phyloP scores from a whole-genome alignment of 2,329 filamentous ascomycete genomes.

The Aspergillus felis region DNA sequence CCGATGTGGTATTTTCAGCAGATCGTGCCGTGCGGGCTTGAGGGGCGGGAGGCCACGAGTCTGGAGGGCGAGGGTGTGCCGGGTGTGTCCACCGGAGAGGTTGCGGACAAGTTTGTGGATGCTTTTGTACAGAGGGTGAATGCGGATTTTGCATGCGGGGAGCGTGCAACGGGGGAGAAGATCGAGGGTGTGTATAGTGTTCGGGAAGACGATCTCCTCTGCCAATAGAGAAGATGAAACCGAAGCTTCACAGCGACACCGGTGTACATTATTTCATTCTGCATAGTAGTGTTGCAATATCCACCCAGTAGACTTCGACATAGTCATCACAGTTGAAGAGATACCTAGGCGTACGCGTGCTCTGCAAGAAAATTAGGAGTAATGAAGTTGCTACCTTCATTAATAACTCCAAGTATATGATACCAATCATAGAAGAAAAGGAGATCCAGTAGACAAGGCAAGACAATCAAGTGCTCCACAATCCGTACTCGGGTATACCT shows the following conservation, averaged over 20 bases:
- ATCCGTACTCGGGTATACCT: constrained; percentile 2
- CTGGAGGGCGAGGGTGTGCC: constrained; percentile 52
- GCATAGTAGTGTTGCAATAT: neutral
- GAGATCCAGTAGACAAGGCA: neutral
- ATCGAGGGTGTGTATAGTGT: constrained; percentile 41
- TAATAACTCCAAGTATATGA: neutral
- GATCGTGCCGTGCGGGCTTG: constrained; percentile 86
- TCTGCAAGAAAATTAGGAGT: neutral
- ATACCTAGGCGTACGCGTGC: neutral
- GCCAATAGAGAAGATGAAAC: neutral
- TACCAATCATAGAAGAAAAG: neutral
- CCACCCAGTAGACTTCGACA: neutral
- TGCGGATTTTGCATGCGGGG: constrained; percentile 31
- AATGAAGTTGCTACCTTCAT: neutral
- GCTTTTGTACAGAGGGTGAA: constrained; percentile 38
- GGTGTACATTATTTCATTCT: neutral
- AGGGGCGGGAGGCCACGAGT: constrained; percentile 74
- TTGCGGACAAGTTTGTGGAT: constrained; percentile 35
- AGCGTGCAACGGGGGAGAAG: constrained; percentile 25
- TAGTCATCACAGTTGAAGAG: neutral
- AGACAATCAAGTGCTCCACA: neutral
- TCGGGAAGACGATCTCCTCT: constrained; percentile 27
- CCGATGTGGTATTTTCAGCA: constrained; percentile 65
- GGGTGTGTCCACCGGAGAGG: constrained; percentile 34
- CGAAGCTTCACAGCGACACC: neutral